Evolutionary conservation across 495 filamentous ascomycete genomes (phyloP).

Genomic region (Amniculicola lignicola): DNA sequence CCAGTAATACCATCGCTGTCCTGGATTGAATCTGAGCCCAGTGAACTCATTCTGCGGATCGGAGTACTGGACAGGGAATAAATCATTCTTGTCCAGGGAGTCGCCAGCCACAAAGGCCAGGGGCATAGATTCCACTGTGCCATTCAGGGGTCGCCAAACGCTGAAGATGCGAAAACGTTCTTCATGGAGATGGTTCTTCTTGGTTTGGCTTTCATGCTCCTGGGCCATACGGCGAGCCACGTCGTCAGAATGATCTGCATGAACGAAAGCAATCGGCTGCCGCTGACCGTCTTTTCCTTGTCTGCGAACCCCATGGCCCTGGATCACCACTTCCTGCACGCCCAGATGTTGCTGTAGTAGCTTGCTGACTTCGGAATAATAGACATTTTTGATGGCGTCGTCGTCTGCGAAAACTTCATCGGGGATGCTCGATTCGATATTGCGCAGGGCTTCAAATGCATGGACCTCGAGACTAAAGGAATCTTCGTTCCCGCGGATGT

Average conservation of each 20-base stretch:
- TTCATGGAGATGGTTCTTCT: conserved; percentile 62
- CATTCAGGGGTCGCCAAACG: conserved; percentile 76
- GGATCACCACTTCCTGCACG: conserved; percentile 61
- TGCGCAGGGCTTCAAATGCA: conserved; percentile 60
- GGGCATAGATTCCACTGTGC: conserved; percentile 62
- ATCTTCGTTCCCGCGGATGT: conserved; percentile 62
- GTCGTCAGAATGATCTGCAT: conserved; percentile 72
- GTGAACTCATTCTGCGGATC: conserved; percentile 70
- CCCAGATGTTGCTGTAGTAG: conserved; percentile 60
- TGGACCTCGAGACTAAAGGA: conserved; percentile 64
- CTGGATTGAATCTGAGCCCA: conserved; percentile 56
- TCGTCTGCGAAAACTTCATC: conserved; percentile 61
- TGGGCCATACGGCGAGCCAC: conserved; percentile 45
- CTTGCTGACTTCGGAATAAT: conserved; percentile 75
- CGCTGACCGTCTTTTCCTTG: conserved; percentile 50
- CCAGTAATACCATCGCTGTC: conserved; percentile 70
- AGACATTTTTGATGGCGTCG: conserved; percentile 58
- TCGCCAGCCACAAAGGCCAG: conserved; percentile 64
- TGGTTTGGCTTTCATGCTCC: conserved; percentile 8
- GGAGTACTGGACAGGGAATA: conserved; percentile 68
- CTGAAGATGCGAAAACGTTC: conserved; percentile 75
- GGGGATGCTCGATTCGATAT: conserved; percentile 44
- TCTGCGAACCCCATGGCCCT: conserved; percentile 84
- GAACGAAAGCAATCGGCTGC: conserved; percentile 62
- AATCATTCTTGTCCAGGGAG: conserved; percentile 56